phyloP scores from a whole-genome alignment of 306 rosid genomes.

The Acmispon strigosus region DNA sequence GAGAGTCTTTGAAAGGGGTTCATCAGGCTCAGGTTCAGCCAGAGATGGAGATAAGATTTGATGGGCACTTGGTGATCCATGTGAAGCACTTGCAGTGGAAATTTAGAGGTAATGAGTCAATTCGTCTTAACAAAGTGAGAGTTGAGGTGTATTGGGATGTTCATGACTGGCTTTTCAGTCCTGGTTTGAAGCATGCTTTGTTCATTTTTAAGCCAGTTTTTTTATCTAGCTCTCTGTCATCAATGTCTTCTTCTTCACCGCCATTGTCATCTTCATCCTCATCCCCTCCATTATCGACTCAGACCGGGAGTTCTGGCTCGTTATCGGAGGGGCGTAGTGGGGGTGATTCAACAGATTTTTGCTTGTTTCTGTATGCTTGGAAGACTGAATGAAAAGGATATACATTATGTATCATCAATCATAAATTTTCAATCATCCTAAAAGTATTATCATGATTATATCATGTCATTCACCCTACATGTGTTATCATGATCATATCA shows the following conservation, averaged over 20 bases:
- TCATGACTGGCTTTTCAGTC: conserved; percentile 85
- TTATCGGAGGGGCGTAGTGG: conserved; percentile 18
- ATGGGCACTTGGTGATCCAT: conserved; percentile 63
- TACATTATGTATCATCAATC: not conserved
- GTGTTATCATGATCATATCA: not conserved
- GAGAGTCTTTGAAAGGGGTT: conserved; percentile 20
- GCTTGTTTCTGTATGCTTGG: conserved; percentile 87
- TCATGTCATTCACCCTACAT: not conserved
- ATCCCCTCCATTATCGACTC: conserved; percentile 31
- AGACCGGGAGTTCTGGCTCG: conserved; percentile 27
- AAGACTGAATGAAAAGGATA: conserved; percentile 44
- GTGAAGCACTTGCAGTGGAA: conserved; percentile 94
- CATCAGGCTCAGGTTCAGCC: conserved; percentile 39
- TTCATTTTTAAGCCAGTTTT: conserved; percentile 71
- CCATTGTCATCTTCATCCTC: conserved; percentile 21
- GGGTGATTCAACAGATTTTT: conserved; percentile 48
- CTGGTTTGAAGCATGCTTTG: conserved; percentile 72
- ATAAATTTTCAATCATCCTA: not conserved
- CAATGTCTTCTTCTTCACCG: not conserved
- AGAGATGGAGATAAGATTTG: conserved; percentile 76
- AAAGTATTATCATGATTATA: not conserved
- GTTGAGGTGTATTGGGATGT: conserved; percentile 89
- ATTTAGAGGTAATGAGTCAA: conserved; percentile 76
- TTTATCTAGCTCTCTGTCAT: conserved; percentile 22
- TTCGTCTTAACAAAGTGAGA: conserved; percentile 49